Evolutionary conservation across 176 grass and related monocot species (phyloP).

Genomic region (Echinochloa phyllopogon): DNA sequence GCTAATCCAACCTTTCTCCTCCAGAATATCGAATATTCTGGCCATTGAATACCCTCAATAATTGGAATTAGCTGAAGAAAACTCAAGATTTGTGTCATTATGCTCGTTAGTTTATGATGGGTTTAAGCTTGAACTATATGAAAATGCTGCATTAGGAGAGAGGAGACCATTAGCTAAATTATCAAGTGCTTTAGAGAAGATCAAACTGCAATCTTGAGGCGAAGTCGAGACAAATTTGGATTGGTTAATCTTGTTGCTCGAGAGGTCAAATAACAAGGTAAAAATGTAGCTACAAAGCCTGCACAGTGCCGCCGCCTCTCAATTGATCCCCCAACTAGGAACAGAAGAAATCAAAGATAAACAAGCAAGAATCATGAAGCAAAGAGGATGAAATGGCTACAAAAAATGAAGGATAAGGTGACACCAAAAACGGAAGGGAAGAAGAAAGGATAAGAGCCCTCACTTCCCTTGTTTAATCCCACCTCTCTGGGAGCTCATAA

Average conservation of each 20-base stretch:
- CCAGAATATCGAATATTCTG: not conserved
- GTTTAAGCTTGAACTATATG: slow-evolving; percentile 18
- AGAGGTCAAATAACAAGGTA: not conserved
- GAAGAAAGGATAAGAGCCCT: not conserved
- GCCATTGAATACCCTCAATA: slow-evolving; percentile 6
- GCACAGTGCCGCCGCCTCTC: not conserved
- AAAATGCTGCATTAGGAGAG: not conserved
- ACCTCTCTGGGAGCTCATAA: slow-evolving; percentile 31
- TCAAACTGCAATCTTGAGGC: not conserved
- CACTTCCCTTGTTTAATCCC: slow-evolving; percentile 35
- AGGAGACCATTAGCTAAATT: not conserved
- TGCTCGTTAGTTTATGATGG: slow-evolving; percentile 37
- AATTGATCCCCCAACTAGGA: slow-evolving; percentile 17
- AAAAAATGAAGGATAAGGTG: slow-evolving; percentile 32
- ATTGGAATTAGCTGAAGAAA: not conserved
- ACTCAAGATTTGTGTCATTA: not conserved
- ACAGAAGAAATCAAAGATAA: slow-evolving; percentile 22
- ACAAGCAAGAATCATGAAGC: slow-evolving; percentile 28
- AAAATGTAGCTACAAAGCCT: slow-evolving; percentile 29
- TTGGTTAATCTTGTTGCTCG: slow-evolving; percentile 22
- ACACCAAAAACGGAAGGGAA: not conserved
- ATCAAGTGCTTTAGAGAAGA: not conserved
- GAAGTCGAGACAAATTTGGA: not conserved
- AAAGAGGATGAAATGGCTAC: slow-evolving; percentile 31
- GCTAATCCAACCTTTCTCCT: not conserved